Base-by-base conservation (phyloP, 2,329 filamentous ascomycete genomes). In the Pyrenophora graminea region DNA sequence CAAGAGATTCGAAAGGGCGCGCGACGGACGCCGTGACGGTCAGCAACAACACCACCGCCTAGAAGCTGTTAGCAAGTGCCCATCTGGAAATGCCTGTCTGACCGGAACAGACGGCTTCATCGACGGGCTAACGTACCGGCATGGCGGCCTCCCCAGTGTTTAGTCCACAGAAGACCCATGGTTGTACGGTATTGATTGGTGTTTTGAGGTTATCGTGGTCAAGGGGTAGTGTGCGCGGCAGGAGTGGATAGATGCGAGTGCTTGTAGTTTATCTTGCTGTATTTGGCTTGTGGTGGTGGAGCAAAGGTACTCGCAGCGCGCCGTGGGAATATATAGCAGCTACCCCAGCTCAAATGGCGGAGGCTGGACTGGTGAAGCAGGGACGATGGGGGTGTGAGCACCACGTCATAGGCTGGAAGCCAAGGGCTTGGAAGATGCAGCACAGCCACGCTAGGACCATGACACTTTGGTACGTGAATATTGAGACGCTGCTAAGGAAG, bases 11-110 rank as follows among this genome's bases (percentile, higher is more conserved):
- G 72, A 66, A 80, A 82, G 5, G 80, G 78, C 21, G 79, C 79
- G 45, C 78, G 73, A 33, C 76, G 75, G 1, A 77, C 70, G 44
- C 81, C 81, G 61, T 82, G 75, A 59, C 77, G 77, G 70, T 82
- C 79, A 51, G 79, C 79, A 9, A 77, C 72, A 44, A 83, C 65
- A 53, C 77, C 80, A 31, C 78, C 81, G 45, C 79, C 79, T 77
- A 23, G 18, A 32, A 18, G 9, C 31, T 48, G 51, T 71, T 51
- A 70, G 63, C 39, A 54, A 39, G 44, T 53, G 37, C 39, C 18
- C 15, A 15, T 43, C 3, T 21, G 19, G 19, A 21, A 21, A 25
- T 6, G 23, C 23, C 23, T 25, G 44, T n/a, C 7, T 53, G 48
- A 23, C 52, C 55, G 55, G 41, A 46, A 32, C 18, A 23, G 31